phyloP scores from a whole-genome alignment of 225 moss, liverwort and hornwort species.

The Takakia lepidozioides region DNA sequence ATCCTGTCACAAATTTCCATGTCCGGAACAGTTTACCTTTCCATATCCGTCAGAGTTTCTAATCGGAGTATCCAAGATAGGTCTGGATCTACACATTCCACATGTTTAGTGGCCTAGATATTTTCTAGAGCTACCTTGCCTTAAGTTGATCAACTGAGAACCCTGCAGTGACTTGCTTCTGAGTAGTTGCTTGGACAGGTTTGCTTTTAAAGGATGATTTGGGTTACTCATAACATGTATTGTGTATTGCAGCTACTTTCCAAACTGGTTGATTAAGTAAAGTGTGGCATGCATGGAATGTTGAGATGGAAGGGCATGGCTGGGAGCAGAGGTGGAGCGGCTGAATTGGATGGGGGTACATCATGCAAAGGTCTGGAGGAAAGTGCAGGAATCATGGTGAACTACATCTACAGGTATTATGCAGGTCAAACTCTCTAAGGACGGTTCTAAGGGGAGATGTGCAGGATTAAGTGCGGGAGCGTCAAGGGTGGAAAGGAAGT shows the following conservation, averaged over 20 bases:
- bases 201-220: neutral
- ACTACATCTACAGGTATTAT: constrained; percentile 95
- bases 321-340: constrained; percentile 87
- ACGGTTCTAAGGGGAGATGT: constrained; percentile 1
- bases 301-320: too few species aligned
- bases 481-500: too few species aligned
- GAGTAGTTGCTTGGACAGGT: neutral
- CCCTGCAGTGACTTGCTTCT: too few species aligned
- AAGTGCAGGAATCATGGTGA: constrained; percentile 93
- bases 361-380: constrained; percentile 60
- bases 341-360: constrained; percentile 95
- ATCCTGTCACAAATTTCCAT: constrained; percentile 90
- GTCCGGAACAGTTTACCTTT: constrained; percentile 56
- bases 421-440: too few species aligned
- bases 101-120: neutral
- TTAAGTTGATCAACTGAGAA: constrained; percentile 1
- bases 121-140: neutral
- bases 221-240: too few species aligned
- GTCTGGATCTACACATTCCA: neutral
- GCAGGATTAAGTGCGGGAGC: neutral
- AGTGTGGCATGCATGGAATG: too few species aligned
- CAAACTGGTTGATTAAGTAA: too few species aligned
- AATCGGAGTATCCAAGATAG: neutral
- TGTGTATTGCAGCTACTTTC: too few species aligned
- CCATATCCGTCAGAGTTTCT: neutral